A percentile compares a stretch with the other conserved stretches of the same genome.
phyloP scores from a whole-genome alignment of 2,329 filamentous ascomycete genomes.

The Mollisiaceae sp. region DNA sequence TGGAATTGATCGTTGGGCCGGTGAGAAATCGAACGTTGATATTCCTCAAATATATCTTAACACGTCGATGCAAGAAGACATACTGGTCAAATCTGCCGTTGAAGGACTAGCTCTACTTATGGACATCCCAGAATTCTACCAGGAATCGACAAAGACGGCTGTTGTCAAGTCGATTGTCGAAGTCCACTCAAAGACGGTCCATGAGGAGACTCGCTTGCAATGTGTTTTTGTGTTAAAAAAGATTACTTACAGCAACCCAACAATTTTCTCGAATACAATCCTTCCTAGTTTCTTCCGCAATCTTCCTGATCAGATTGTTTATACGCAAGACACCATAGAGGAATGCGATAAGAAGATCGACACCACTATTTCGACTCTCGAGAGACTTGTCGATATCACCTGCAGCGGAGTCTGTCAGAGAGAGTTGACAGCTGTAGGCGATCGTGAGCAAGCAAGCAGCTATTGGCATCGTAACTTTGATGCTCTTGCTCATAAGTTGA shows the following conservation, averaged over 20 bases:
- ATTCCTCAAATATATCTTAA: not conserved
- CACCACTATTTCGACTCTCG: constrained; percentile 24
- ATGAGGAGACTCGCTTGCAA: constrained; percentile 27
- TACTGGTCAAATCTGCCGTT: constrained; percentile 32
- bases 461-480: constrained; percentile 36
- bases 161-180: constrained; percentile 36
- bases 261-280: constrained; percentile 33
- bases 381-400: constrained; percentile 33
- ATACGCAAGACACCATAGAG: not conserved
- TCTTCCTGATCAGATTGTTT: constrained; percentile 31
- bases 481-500: constrained; percentile 27
- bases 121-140: constrained; percentile 34
- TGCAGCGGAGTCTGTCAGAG: constrained; percentile 30
- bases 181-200: constrained; percentile 24
- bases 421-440: constrained; percentile 5
- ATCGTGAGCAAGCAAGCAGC: constrained; percentile 9
- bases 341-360: constrained; percentile 20
- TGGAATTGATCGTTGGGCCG: not conserved
- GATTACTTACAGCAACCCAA: constrained; percentile 34
- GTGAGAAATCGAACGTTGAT: not conserved
- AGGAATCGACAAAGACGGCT: constrained; percentile 32
- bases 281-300: constrained; percentile 34
- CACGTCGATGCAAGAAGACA: constrained; percentile 23
- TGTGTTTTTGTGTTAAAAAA: constrained; percentile 33
- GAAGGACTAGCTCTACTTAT: constrained; percentile 37